A percentile compares a stretch with the other conserved stretches of the same genome.
These are phyloP conservation scores for Zizania latifolia DNA, from an alignment of 176 grass and related monocot species.

Conservation along the genomic window DNA sequence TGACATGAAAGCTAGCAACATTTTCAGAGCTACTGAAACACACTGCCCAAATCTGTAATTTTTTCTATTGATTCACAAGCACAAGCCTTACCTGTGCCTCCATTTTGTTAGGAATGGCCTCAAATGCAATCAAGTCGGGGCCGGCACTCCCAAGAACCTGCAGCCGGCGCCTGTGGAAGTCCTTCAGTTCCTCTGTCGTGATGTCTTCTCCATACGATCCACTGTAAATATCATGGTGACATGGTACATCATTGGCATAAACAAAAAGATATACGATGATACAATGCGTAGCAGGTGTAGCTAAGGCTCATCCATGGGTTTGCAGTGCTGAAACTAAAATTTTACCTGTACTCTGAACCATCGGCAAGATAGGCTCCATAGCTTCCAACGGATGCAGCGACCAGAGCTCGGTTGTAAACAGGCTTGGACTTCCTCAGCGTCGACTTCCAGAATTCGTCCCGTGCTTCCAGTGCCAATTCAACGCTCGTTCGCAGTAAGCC, in stretches of 20 bases:
- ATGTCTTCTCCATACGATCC: slow-evolving; percentile 52
- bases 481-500: slow-evolving; percentile 52
- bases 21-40: neutral
- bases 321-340: neutral
- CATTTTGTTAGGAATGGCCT: slow-evolving; percentile 79
- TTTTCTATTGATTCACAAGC: neutral
- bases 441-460: slow-evolving; percentile 57
- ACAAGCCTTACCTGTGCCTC: slow-evolving; percentile 52
- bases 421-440: slow-evolving; percentile 27
- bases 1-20: neutral
- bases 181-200: slow-evolving; percentile 59
- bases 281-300: neutral
- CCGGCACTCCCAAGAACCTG: slow-evolving; percentile 57
- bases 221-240: slow-evolving; percentile 23
- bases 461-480: slow-evolving; percentile 45
- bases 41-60: neutral
- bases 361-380: slow-evolving; percentile 84
- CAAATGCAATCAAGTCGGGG: slow-evolving; percentile 68
- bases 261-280: neutral
- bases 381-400: slow-evolving; percentile 70
- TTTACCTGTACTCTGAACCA: slow-evolving; percentile 84
- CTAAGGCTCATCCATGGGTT: neutral
- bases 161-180: slow-evolving; percentile 70
- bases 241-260: neutral
- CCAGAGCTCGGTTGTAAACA: slow-evolving; percentile 52